Conservation (phyloP, 305 asterid species). For the Fraxinus floribunda region DNA sequence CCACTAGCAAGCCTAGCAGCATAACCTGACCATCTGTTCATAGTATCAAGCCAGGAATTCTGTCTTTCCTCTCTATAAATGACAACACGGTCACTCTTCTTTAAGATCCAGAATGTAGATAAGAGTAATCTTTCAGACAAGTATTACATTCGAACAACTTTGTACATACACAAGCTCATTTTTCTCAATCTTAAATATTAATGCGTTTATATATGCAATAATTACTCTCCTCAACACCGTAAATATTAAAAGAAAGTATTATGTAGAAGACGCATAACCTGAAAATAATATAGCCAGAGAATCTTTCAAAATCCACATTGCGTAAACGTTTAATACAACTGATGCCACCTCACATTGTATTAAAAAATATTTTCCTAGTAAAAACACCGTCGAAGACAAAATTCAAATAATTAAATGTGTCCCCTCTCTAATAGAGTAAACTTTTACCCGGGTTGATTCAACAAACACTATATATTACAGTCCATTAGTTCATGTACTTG, state of each 20-base stretch:
- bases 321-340: not conserved
- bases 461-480: not conserved
- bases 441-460: not conserved
- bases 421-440: not conserved
- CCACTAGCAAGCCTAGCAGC: not conserved
- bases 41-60: not conserved
- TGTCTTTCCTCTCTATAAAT: not conserved
- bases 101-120: not conserved
- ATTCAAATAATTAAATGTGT: not conserved
- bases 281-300: not conserved
- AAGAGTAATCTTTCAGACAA: not conserved
- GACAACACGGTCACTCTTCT: not conserved
- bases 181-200: not conserved
- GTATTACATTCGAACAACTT: not conserved
- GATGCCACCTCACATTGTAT: not conserved
- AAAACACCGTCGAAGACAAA: not conserved
- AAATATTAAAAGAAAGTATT: not conserved
- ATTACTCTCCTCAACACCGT: not conserved
- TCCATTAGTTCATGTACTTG: constrained; percentile 6
- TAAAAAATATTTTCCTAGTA: not conserved
- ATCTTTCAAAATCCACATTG: not conserved
- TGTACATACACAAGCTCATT: not conserved
- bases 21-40: not conserved
- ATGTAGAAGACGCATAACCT: not conserved
- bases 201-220: not conserved